Base-by-base conservation (phyloP, 208 protist genomes). In the Leishmania gerbilli region DNA sequence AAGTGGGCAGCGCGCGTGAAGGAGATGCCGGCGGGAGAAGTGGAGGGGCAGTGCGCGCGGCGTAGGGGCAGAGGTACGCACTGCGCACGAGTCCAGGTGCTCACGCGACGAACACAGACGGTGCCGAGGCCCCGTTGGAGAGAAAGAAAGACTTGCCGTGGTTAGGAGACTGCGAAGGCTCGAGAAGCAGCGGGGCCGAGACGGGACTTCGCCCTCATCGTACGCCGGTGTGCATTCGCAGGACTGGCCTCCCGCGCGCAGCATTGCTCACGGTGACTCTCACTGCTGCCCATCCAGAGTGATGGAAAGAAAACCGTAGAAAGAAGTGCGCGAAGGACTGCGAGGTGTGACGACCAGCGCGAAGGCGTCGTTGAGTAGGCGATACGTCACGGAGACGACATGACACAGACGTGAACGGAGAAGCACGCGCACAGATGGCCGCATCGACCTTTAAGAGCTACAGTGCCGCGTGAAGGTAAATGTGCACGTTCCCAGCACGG, bases 391-490 rank as follows among this genome's bases (percentile, higher is more conserved):
- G 24, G 27, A 31, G 17, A 31, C 31, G 15, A 15, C 21, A 40
- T 11, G 40, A n/a, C 6, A 71, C 17, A 47, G 40, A 27, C 21
- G 11, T 24, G 40, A 15, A 47, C 65, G 34, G 19, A 69, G 34
- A 11, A 69, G 34, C 64, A n/a, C 5, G 37, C 8, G 17, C 21
- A 47, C 37, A 47, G 21, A 7, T 42, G 15, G 47, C 7, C 11
- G 19, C 31, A 51, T 45, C 40, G 13, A 56, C 1, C 71, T 24
- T 45, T 45, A 53, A 53, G 47, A 75, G 71, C 8, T 56, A 75
- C 24, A 17, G n/a, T 31, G 71, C n/a, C 5, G 47, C 42, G 58
- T 80, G 76, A n/a, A 79, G 79, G 72, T 92, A 95, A 15, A 92
- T 71, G 76, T 95, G 86, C 37, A 95, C 74, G 49, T 78, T 81